These are phyloP conservation scores for Apophysomyces ossiformis DNA, from an alignment of 371 early-diverging fungal species.

Conservation along the genomic window DNA sequence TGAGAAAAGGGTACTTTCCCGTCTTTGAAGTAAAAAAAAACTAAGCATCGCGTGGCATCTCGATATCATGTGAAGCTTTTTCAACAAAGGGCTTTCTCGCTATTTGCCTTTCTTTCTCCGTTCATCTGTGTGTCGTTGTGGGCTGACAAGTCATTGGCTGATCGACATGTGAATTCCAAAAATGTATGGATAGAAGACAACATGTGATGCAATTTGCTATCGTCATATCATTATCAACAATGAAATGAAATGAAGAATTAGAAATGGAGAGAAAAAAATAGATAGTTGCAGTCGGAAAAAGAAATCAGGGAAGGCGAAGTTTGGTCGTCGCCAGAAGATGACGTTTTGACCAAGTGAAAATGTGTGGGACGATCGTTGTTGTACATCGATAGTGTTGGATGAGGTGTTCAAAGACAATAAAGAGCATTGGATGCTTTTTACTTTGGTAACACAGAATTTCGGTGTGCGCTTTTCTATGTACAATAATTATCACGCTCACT, in stretches of 20 bases:
- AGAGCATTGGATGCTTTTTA: constrained; percentile 1
- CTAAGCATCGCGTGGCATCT: constrained; percentile 2
- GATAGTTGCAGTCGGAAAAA: no score
- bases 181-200: neutral
- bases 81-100: neutral
- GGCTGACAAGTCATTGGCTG: constrained; percentile 7
- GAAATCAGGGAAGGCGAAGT: no score
- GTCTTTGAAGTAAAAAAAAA: neutral
- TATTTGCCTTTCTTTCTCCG: no score
- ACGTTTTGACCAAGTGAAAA: constrained; percentile 10
- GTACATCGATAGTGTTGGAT: constrained; percentile 8
- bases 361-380: constrained; percentile 8
- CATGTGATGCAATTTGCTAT: neutral
- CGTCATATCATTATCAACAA: neutral
- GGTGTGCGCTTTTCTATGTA: neutral
- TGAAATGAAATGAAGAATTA: no score
- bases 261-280: no score
- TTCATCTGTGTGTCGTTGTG: neutral
- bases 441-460: neutral
- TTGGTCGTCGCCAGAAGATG: neutral
- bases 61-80: neutral
- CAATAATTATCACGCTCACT: neutral
- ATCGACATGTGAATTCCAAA: constrained; percentile 8
- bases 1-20: no score
- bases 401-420: neutral